Evolutionary conservation across 2,329 filamentous ascomycete species (phyloP).

Genomic region (Penicillium sp.): DNA sequence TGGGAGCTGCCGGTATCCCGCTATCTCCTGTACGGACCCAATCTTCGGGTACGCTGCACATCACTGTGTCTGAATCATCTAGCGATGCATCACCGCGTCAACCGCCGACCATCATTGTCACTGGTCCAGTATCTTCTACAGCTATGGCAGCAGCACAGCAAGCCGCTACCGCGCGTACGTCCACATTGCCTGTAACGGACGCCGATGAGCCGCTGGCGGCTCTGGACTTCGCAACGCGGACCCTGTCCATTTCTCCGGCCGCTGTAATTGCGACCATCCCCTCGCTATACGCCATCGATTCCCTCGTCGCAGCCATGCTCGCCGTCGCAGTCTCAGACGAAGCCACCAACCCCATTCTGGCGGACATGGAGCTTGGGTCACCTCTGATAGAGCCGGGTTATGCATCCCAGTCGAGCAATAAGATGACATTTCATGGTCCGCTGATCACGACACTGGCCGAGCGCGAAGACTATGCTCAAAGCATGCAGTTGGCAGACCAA

Average conservation of each 20-base stretch:
- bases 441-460: constrained; percentile 42
- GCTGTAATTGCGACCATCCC: constrained; percentile 43
- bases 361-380: constrained; percentile 33
- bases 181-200: constrained; percentile 41
- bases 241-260: constrained; percentile 41
- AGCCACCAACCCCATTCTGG: constrained; percentile 39
- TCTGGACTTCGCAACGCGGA: constrained; percentile 44
- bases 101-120: constrained; percentile 39
- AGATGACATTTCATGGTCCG: constrained; percentile 26
- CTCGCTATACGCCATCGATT: constrained; percentile 50
- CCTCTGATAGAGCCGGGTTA: constrained; percentile 13
- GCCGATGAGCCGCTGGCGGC: constrained; percentile 41
- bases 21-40: constrained; percentile 32
- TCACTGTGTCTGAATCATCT: constrained; percentile 40
- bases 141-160: constrained; percentile 33
- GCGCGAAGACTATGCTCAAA: constrained; percentile 42
- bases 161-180: constrained; percentile 36
- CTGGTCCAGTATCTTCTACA: constrained; percentile 37
- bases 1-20: constrained; percentile 37
- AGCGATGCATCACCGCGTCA: constrained; percentile 23
- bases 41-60: constrained; percentile 40
- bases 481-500: constrained; percentile 36
- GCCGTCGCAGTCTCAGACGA: constrained; percentile 46
- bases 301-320: constrained; percentile 46
- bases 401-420: constrained; percentile 6